Evolutionary conservation across 2,329 filamentous ascomycete species (phyloP), one percentile per base, ranked within the genome.

Genomic region (Pseudogymnoascus sp.): DNA sequence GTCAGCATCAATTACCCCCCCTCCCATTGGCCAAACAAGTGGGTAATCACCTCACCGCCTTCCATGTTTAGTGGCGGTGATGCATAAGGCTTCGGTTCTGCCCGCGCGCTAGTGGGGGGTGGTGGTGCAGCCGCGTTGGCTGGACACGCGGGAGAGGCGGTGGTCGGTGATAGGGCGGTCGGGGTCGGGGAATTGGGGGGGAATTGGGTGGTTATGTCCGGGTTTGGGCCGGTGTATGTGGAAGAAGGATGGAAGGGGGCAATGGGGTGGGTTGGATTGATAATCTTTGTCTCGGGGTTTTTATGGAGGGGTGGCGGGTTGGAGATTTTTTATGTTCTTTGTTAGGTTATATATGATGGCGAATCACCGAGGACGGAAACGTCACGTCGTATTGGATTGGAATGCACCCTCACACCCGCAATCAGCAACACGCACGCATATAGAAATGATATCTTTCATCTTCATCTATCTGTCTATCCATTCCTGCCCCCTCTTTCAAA

Each of bases 11-110:
- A 62, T 58, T 58, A 58, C 49, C 5, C 12, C 4, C 4, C 16
- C 12, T 12, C 11, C 16, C 16, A 62, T 62, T 62, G 60, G 60
- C 2, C n/a, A 61, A 75, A 76, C 63, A 5, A 19, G 22, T 49
- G 42, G 23, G 23, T 49, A 49, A 49, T 22, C 14, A 1, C 2
- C 23, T 49, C 42, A 49, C 42, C 42, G 42, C 42, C 42, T 49
- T 9, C 42, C 23, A 8, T 4, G 3, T 14, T 49, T 4, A 1
- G 42, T n/a, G 12, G 5, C 1, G 22, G 2, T n/a, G 6, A 9
- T n/a, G 12, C 23, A 5, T 6, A 28, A 49, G 42, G 42, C 42
- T 23, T 23, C 42, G 42, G 42, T 49, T 49, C 42, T 49, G 42
- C 42, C 42, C 42, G 42, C 23, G 42, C 42, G 41, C 41, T 45